These are phyloP conservation scores for Phytophthora podocarpi DNA, from an alignment of 352 stramenopile species.

Conservation along the genomic window DNA sequence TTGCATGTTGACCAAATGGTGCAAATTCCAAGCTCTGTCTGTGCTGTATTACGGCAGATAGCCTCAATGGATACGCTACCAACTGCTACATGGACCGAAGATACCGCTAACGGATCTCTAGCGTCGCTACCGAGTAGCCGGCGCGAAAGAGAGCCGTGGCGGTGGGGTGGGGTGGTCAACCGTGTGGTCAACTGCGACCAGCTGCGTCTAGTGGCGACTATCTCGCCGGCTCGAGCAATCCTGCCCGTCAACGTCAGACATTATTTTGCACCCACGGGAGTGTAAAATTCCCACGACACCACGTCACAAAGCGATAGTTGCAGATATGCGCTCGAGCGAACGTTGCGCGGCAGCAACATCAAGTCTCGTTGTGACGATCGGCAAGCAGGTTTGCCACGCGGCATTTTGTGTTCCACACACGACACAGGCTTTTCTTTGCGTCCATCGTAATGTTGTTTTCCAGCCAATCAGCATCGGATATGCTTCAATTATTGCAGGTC, in stretches of 20 bases:
- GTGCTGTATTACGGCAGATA: neutral
- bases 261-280: too few relatives aligned
- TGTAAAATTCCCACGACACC: conserved; percentile 4
- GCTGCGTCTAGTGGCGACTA: neutral
- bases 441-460: neutral
- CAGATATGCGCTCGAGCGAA: neutral
- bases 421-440: conserved; percentile 1
- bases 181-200: neutral
- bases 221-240: too few relatives aligned
- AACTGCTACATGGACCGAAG: neutral
- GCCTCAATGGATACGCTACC: neutral
- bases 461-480: neutral
- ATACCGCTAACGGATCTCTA: neutral
- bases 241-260: too few relatives aligned
- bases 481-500: conserved; percentile 15
- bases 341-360: conserved; percentile 5
- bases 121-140: neutral
- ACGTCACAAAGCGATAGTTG: neutral
- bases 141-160: conserved; percentile 4
- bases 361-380: conserved; percentile 29
- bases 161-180: neutral
- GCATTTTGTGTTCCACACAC: conserved; percentile 29
- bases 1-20: too few relatives aligned
- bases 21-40: neutral
- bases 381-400: conserved; percentile 30